Evolutionary conservation across 2,329 filamentous ascomycete species (phyloP), one percentile per base, ranked within the genome.

Genomic region (Fusarium haematococcum): DNA sequence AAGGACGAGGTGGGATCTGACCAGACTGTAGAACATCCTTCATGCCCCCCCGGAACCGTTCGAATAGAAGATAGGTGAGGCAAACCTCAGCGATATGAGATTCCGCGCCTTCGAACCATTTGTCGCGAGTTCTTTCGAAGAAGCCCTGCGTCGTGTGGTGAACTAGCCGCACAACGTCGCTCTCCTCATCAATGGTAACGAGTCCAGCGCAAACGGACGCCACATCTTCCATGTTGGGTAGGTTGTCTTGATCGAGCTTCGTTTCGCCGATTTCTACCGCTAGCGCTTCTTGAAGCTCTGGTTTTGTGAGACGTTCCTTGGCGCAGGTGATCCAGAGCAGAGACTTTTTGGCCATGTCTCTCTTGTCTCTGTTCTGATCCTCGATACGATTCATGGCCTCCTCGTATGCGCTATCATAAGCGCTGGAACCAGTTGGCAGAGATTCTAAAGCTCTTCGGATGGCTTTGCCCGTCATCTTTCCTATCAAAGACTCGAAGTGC

Each of bases 71-170:
- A 27, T 63, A 63, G 2, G 41, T 52, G 3, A 52, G 30, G 5
- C 43, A 63, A 10, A 11, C 10, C 25, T 4, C 11, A 1, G 43
- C 16, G 0, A 63, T 63, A 2, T 33, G 14, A 48, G 25, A 63
- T 30, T 63, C 23, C 8, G 27, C 11, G 14, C 2, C 23, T 11
- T 9, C 5, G 23, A 62, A 62, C 59, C 43, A 62, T 30, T 11
- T 25, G 2, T 52, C 8, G 4, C 32, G 30, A 2, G 30, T 63
- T 30, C 41, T 45, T 9, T 52, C 16, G 18, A 63, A 39, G 8
- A 85, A 88, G 39, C 87, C 81, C 57, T 86, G 83, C 0, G 85
- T 79, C 0, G 86, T 87, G 61, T 85, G 84, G 70, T 88, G 85
- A 6, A 86, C 83, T 0, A 88, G 69, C 2, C 84, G 80, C 14